Evolutionary conservation across 306 rosid species (phyloP).

Genomic region (Alnus glutinosa): DNA sequence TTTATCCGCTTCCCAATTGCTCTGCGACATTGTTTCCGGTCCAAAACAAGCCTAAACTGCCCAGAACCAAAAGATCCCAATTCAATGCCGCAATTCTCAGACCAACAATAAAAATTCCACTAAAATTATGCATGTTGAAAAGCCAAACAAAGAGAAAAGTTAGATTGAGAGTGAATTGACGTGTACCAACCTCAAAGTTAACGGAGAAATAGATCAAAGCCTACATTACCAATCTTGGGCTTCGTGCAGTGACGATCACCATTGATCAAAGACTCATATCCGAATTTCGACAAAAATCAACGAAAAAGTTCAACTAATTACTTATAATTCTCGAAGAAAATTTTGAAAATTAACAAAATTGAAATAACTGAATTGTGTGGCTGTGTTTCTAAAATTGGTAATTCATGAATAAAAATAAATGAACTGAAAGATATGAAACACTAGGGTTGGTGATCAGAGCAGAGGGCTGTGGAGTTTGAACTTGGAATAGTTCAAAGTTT

Average conservation of each 20-base stretch:
- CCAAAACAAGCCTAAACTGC: slow-evolving; percentile 38
- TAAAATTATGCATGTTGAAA: background rate
- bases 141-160: background rate
- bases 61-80: slow-evolving; percentile 12
- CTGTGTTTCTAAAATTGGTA: slow-evolving; percentile 20
- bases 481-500: slow-evolving; percentile 20
- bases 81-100: slow-evolving; percentile 20
- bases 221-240: slow-evolving; percentile 40
- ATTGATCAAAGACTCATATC: slow-evolving; percentile 25
- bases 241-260: slow-evolving; percentile 44
- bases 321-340: slow-evolving; percentile 1
- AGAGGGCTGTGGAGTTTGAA: slow-evolving; percentile 13
- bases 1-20: slow-evolving; percentile 98
- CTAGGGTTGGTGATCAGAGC: slow-evolving; percentile 4
- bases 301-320: slow-evolving; percentile 7
- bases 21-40: slow-evolving; percentile 68
- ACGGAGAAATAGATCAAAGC: slow-evolving; percentile 54
- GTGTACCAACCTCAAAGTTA: slow-evolving; percentile 45
- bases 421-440: slow-evolving; percentile 15
- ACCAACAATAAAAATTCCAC: background rate
- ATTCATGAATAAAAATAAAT: slow-evolving; percentile 10
- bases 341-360: background rate
- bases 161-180: slow-evolving; percentile 33
- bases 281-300: slow-evolving; percentile 28
- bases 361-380: slow-evolving; percentile 11